Conservation (phyloP, 352 stramenopile species). For the Phytophthora pseudosyringae region DNA sequence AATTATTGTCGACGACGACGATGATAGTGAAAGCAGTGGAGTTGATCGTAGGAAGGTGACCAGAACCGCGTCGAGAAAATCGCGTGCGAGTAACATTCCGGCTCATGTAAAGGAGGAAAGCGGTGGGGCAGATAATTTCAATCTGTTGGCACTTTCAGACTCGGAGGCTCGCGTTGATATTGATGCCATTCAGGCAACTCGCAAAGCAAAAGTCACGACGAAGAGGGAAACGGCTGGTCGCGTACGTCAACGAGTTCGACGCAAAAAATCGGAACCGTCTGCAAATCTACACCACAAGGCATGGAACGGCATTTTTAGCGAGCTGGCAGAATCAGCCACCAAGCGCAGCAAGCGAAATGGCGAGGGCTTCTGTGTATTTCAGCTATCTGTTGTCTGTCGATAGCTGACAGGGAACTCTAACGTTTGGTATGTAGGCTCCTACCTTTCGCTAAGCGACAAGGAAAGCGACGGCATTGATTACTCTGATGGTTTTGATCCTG, state of each 20-base stretch:
- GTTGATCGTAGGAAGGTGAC: not conserved
- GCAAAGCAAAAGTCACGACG: not conserved
- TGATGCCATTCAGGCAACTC: not conserved
- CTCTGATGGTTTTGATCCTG: slow-evolving; percentile 5
- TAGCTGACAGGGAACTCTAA: not conserved
- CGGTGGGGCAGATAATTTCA: not conserved
- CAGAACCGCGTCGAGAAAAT: not conserved
- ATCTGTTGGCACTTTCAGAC: not conserved
- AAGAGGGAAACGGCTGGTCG: not conserved
- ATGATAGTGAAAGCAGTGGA: slow-evolving; percentile 10
- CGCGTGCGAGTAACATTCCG: not conserved
- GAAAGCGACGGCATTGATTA: not conserved
- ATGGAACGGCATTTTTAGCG: not conserved
- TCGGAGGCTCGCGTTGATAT: not conserved
- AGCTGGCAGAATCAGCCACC: not conserved
- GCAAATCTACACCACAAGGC: not conserved
- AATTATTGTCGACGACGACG: slow-evolving; percentile 35
- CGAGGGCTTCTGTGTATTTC: too few species aligned
- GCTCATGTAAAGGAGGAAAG: not conserved
- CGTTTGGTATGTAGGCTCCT: slow-evolving; percentile 1
- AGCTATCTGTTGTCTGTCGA: not conserved
- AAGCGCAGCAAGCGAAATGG: not conserved
- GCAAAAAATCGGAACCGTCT: not conserved
- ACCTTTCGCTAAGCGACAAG: not conserved
- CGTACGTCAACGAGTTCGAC: not conserved